A percentile compares a stretch with the other conserved stretches of the same genome.
These are phyloP conservation scores for Coffea humblotiana DNA, from an alignment of 305 asterid species.

Conservation along the genomic window DNA sequence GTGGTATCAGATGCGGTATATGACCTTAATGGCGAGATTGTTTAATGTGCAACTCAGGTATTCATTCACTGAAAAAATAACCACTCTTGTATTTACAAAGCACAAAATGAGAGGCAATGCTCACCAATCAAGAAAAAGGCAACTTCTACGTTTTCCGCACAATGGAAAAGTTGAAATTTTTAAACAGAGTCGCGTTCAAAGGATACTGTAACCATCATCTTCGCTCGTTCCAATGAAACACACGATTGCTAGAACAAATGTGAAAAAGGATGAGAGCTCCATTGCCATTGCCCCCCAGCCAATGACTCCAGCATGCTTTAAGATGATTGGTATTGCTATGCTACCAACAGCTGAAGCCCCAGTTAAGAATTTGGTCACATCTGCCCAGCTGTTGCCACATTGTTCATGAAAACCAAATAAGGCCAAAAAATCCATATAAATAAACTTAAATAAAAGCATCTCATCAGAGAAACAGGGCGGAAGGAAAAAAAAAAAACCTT, in stretches of 20 bases:
- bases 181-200: slow-evolving; percentile 30
- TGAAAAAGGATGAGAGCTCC: slow-evolving; percentile 84
- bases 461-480: not conserved
- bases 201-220: slow-evolving; percentile 59
- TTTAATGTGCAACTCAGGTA: not conserved
- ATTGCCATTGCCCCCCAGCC: slow-evolving; percentile 94
- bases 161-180: slow-evolving; percentile 4
- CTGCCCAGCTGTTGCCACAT: too few relatives aligned
- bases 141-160: slow-evolving; percentile 5
- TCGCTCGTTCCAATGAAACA: slow-evolving; percentile 53
- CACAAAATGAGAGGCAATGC: too few relatives aligned
- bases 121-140: too few relatives aligned
- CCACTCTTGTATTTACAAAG: too few relatives aligned
- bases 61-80: not conserved
- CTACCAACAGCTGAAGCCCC: too few relatives aligned
- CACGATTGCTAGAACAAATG: slow-evolving; percentile 59
- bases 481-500: slow-evolving; percentile 16
- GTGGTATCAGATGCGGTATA: too few relatives aligned
- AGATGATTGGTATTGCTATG: too few relatives aligned
- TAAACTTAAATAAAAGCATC: not conserved
- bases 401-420: too few relatives aligned
- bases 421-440: not conserved
- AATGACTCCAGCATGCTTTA: slow-evolving; percentile 78
- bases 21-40: not conserved
- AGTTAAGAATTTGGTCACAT: too few relatives aligned